These are phyloP conservation scores for Leccinum longicurvipes DNA, from an alignment of 768 basidiomycete genomes.

Conservation along the genomic window DNA sequence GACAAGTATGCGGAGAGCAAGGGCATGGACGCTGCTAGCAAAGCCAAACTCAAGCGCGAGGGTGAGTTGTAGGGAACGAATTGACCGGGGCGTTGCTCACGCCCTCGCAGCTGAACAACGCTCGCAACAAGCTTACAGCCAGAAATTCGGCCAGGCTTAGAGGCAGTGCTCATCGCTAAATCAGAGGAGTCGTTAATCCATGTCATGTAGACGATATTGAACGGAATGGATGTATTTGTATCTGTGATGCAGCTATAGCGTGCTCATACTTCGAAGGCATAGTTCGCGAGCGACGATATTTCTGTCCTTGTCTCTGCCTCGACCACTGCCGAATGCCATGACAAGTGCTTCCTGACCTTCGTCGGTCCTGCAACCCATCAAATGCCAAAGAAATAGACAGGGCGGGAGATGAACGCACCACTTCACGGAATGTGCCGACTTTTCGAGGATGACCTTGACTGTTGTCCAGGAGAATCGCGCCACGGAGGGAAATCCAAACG, in stretches of 20 bases:
- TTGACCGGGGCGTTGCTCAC: background rate
- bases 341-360: constrained; percentile 76
- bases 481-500: constrained; percentile 89
- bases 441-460: constrained; percentile 79
- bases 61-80: constrained; percentile 14
- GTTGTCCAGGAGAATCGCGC: constrained; percentile 97
- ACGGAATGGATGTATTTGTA: background rate
- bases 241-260: constrained; percentile 39
- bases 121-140: background rate
- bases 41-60: constrained; percentile 16
- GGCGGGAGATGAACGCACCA: constrained; percentile 52
- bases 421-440: constrained; percentile 70
- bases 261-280: constrained; percentile 64
- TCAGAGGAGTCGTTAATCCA: background rate
- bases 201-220: background rate
- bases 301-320: constrained; percentile 73
- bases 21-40: constrained; percentile 19
- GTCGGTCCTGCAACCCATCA: constrained; percentile 59
- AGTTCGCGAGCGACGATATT: constrained; percentile 71
- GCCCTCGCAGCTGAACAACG: constrained; percentile 12
- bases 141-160: background rate
- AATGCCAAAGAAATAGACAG: background rate
- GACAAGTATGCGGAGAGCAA: constrained; percentile 26
- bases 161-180: constrained; percentile 17
- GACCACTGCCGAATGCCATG: constrained; percentile 68